These are phyloP conservation scores for Hymenoscyphus albidus DNA, from an alignment of 2,329 filamentous ascomycete genomes.

Conservation along the genomic window DNA sequence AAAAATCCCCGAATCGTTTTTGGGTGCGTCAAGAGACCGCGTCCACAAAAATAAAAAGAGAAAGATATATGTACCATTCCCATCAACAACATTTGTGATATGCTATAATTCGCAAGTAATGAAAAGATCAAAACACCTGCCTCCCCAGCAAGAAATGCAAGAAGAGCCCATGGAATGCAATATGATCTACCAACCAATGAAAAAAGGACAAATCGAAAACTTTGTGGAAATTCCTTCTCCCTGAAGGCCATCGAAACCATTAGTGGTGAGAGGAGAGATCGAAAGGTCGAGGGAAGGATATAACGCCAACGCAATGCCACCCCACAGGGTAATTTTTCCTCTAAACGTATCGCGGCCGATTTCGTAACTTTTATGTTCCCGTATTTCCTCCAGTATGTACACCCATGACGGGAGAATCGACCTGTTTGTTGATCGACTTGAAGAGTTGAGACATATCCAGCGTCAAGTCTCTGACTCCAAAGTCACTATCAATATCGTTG, in stretches of 20 bases:
- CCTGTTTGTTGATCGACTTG: slow-evolving; percentile 50
- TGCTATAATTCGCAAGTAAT: background rate
- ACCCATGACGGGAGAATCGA: slow-evolving; percentile 37
- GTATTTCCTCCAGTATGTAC: slow-evolving; percentile 29
- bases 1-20: background rate
- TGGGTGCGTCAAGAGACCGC: background rate
- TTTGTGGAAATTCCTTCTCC: background rate
- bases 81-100: background rate
- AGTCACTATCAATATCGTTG: slow-evolving; percentile 64
- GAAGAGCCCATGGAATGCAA: background rate
- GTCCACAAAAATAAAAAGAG: background rate
- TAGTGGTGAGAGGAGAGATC: background rate
- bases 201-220: background rate
- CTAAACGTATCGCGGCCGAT: slow-evolving; percentile 20
- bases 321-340: slow-evolving; percentile 17
- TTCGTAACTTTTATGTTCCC: slow-evolving; percentile 20
- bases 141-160: slow-evolving; percentile 2
- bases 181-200: background rate
- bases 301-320: slow-evolving; percentile 27
- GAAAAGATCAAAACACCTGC: background rate
- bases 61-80: background rate
- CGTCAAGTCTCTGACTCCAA: slow-evolving; percentile 59
- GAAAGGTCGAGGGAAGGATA: background rate
- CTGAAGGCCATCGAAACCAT: background rate
- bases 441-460: slow-evolving; percentile 71